Base-by-base conservation (phyloP, 2,329 filamentous ascomycete species). In the Leptosphaerulina australis region DNA sequence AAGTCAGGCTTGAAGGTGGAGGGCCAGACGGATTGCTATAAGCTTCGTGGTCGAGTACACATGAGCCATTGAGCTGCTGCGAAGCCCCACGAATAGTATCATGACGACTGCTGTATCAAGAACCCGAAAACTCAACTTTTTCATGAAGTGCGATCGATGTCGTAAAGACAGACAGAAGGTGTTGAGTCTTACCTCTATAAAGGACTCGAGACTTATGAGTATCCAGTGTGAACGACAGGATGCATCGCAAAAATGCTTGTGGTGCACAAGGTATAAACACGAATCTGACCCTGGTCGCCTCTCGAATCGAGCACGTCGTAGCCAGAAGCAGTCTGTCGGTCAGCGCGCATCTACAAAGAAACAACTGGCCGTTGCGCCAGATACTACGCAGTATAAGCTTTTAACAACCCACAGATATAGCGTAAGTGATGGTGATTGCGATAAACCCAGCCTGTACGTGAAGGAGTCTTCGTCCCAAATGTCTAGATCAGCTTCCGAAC, bases 121-220 rank as follows among this genome's bases (percentile, higher is more conserved):
- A 11, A 6, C 34, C 15, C 34, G 44, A 5, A 46, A 39, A 4
- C 34, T 46, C 15, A 39, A 28, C 22, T 25, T 35, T 5, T 28
- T 47, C 6, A 29, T 47, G 21, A 47, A 47, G 29, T 47, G 44
- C 24, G 21, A 18, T 20, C 35, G 35, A 11, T 47, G 44, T 17
- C 44, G 35, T 6, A 35, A 47, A 17, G 44, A 47, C 12, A 31
- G 35, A 14, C 44, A 39, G 21, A 47, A 47, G 35, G 44, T 47
- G 29, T 21, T 39, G 4, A 14, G 9, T 11, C 15, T 9, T 24
- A 5, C 14, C 10, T 12, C 21, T 9, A 20, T 4, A 11, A 12
- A 2, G 15, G 26, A 26, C 4, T n/a, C 5, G 15, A 24, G 6
- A 31, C 44, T 47, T 39, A 47, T 29, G 11, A 4, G 12, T 18